Conservation (phyloP, 2,329 filamentous ascomycete genomes). For the Rugonectria rugulosa region DNA sequence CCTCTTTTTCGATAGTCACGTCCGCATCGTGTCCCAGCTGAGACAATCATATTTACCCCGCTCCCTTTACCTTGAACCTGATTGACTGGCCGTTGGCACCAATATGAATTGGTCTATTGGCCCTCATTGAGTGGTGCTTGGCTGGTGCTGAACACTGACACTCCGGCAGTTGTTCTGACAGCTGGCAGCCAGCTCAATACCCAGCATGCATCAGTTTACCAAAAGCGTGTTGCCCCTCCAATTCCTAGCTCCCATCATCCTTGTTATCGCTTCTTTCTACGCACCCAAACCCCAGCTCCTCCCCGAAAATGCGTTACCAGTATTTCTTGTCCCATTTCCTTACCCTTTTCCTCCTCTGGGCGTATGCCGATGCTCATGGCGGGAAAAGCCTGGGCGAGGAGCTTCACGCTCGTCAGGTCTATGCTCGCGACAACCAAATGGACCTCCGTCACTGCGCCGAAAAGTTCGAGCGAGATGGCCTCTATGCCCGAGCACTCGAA, state of each 20-base stretch:
- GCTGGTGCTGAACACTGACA: not conserved
- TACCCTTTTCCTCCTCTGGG: not conserved
- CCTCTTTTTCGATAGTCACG: not conserved
- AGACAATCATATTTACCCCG: constrained; percentile 6
- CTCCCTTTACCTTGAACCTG: constrained; percentile 1
- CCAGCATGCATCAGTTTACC: no score
- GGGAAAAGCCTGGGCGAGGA: constrained; percentile 10
- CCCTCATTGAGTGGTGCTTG: no score
- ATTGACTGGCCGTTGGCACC: not conserved
- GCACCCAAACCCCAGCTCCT: not conserved
- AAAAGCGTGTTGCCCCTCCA: not conserved
- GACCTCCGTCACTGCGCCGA: constrained; percentile 14
- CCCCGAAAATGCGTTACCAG: not conserved
- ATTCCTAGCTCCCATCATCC: not conserved
- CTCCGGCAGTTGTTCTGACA: no score
- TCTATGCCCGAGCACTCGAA: constrained; percentile 10
- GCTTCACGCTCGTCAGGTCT: constrained; percentile 8
- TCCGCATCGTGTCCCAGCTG: not conserved
- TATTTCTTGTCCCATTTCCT: not conserved
- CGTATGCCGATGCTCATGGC: not conserved
- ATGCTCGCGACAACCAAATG: constrained; percentile 12
- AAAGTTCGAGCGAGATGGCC: constrained; percentile 12
- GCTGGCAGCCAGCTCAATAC: no score
- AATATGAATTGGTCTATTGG: not conserved
- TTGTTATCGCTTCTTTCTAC: not conserved